Conservation (phyloP, 2,329 filamentous ascomycete species). For the Bisporella sp. region DNA sequence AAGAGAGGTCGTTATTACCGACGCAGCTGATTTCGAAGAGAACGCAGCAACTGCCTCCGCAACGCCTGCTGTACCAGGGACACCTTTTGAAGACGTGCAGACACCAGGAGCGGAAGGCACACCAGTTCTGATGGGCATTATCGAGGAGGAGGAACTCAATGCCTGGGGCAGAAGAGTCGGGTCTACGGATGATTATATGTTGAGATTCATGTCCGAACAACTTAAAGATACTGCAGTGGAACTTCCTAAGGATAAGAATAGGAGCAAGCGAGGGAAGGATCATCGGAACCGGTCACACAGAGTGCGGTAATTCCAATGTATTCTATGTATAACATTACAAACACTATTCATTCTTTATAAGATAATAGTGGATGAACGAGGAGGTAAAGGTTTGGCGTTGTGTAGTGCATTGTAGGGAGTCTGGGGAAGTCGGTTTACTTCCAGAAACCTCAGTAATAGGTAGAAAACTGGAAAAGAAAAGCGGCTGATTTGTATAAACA, state of each 20-base stretch:
- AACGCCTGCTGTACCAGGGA: constrained; percentile 22
- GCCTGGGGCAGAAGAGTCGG: constrained; percentile 51
- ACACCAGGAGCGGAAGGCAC: constrained; percentile 36
- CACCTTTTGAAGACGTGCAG: constrained; percentile 19
- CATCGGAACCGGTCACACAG: constrained; percentile 22
- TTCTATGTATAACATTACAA: background rate
- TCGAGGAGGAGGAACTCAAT: constrained; percentile 44
- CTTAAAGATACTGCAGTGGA: constrained; percentile 54
- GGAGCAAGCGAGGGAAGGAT: constrained; percentile 40
- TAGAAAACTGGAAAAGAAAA: too few species aligned
- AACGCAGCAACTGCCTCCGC: constrained; percentile 34
- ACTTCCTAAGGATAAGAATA: constrained; percentile 58
- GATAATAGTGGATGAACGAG: background rate
- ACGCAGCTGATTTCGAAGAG: constrained; percentile 79
- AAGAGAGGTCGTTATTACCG: constrained; percentile 77
- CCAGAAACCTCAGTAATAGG: too few species aligned
- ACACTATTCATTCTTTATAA: background rate
- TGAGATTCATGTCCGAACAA: constrained; percentile 58
- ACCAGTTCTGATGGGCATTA: constrained; percentile 17
- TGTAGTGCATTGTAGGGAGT: too few species aligned
- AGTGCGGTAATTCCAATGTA: constrained; percentile 14
- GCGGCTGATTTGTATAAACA: too few species aligned
- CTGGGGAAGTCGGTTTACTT: too few species aligned
- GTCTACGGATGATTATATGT: constrained; percentile 70
- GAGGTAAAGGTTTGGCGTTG: background rate